phyloP scores from a whole-genome alignment of 805 yeast species.

The Sugiyamaella valdiviana region DNA sequence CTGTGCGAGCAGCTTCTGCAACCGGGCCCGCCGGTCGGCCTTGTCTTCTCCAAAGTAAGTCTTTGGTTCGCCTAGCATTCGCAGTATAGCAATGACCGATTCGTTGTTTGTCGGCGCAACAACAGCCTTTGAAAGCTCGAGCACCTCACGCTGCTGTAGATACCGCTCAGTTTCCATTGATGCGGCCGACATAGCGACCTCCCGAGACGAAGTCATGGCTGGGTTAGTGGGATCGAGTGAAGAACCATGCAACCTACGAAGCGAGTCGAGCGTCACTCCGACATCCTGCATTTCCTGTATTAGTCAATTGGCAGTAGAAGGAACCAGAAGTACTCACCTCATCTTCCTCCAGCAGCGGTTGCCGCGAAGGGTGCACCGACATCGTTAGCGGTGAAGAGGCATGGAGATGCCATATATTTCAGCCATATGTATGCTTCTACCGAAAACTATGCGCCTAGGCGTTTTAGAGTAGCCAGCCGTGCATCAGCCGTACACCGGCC shows the following conservation, averaged over 20 bases:
- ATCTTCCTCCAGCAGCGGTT: conserved; percentile 13
- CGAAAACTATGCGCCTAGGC: too few relatives aligned
- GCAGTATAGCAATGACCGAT: conserved; percentile 48
- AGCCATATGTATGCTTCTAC: too few relatives aligned
- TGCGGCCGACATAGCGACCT: conserved; percentile 2
- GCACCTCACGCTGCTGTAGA: conserved; percentile 9
- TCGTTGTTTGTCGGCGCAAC: conserved; percentile 59
- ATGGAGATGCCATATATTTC: too few relatives aligned
- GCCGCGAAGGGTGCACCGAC: conserved; percentile 14
- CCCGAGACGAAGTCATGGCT: conserved; percentile 8
- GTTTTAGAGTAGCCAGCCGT: too few relatives aligned
- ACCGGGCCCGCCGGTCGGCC: conserved; percentile 54
- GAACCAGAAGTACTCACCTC: conserved; percentile 4
- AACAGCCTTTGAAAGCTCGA: conserved; percentile 10
- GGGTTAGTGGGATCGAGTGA: background rate
- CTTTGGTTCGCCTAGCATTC: conserved; percentile 50
- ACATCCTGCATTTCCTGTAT: conserved; percentile 1
- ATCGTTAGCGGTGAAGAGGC: too few relatives aligned
- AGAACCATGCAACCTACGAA: conserved; percentile 8
- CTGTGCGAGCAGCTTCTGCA: conserved; percentile 41
- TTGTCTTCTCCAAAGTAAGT: conserved; percentile 53
- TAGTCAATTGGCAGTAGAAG: background rate
- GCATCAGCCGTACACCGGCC: background rate
- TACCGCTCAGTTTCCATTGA: conserved; percentile 13
- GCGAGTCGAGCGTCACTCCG: conserved; percentile 9